Evolutionary conservation across 1,139 yeast species (phyloP), one percentile per base, ranked within the genome.

Genomic region (Taiozyma onychis): DNA sequence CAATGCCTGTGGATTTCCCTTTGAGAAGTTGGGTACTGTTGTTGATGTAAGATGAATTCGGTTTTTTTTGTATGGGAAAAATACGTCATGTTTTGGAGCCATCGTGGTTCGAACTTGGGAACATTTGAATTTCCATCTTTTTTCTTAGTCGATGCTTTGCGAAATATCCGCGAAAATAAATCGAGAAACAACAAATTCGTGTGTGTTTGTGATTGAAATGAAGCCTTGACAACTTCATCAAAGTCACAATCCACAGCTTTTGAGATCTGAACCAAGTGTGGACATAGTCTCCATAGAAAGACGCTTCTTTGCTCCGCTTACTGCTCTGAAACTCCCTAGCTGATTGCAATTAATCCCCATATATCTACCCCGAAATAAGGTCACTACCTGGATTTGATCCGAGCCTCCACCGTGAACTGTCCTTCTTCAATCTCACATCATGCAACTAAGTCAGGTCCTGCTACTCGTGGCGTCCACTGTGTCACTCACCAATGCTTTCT

Each of bases 401-500:
- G 35, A 32, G 18, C 18, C 18, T 6, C 3, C 8, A 32, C 35
- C 14, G 35, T 27, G 18, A n/a, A 24, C 26, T 6, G 26, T 24
- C 13, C 35, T 32, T 32, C 16, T 8, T 14, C 18, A 14, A 37
- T 2, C 6, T 30, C 34, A 37, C 11, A 21, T 18, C 22, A 24
- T 24, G 42, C 27, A 22, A 14, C 28, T 22, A 7, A 24, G 11
- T 13, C 27, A 39, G 42, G 11, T 27, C 44, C 16, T 42, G 26
- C 34, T 42, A 18, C 44, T 42, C 14, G 34, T 42, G 34, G 24
- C 27, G 22, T 42, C 44, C 14, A 14, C 22, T 10, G 42, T 24
- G 10, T 14, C 42, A 1, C 16, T 39, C 16, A 22, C 42, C 4
- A 47, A 51, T 42, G 95, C 84, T 3, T 91, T 91, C 70, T 91